A percentile compares a stretch with the other conserved stretches of the same genome.
Conservation (phyloP, 805 yeast species). For the Clavispora asparagi region DNA sequence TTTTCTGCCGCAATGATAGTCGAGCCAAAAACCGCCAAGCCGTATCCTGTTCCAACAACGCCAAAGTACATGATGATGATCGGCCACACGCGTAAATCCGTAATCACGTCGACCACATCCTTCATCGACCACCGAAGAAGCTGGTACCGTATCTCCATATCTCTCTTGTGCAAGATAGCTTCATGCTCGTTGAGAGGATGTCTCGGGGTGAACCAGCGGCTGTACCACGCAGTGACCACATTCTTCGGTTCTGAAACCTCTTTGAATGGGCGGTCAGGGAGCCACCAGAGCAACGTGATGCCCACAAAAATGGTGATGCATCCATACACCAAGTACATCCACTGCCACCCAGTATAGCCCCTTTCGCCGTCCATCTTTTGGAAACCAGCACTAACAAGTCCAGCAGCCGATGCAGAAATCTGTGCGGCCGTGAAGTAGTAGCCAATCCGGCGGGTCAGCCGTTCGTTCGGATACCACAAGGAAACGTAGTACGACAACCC, state of each 20-base stretch:
- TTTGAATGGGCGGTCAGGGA: constrained; percentile 68
- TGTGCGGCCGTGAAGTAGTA: constrained; percentile 91
- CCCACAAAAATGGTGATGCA: constrained; percentile 62
- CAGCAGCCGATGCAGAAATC: constrained; percentile 84
- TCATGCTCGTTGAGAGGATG: constrained; percentile 55
- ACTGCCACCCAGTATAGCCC: constrained; percentile 80
- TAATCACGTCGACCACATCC: constrained; percentile 50
- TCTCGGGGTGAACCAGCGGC: constrained; percentile 23
- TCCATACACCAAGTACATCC: constrained; percentile 81
- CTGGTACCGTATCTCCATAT: constrained; percentile 50
- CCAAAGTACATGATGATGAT: constrained; percentile 85
- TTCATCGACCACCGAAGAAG: constrained; percentile 50
- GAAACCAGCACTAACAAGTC: constrained; percentile 82
- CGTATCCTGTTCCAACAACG: constrained; percentile 88
- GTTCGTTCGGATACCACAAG: constrained; percentile 77
- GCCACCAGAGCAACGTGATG: constrained; percentile 68
- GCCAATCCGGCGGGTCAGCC: constrained; percentile 76
- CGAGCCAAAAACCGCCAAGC: constrained; percentile 80
- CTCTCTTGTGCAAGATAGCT: constrained; percentile 49
- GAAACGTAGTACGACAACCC: constrained; percentile 81
- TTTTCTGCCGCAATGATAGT: constrained; percentile 64
- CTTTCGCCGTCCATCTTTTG: constrained; percentile 70
- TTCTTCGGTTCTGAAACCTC: constrained; percentile 7
- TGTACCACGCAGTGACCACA: constrained; percentile 17
- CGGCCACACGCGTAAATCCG: constrained; percentile 74